These are phyloP conservation scores for Argentina anserina DNA, from an alignment of 306 rosid species.

Conservation along the genomic window DNA sequence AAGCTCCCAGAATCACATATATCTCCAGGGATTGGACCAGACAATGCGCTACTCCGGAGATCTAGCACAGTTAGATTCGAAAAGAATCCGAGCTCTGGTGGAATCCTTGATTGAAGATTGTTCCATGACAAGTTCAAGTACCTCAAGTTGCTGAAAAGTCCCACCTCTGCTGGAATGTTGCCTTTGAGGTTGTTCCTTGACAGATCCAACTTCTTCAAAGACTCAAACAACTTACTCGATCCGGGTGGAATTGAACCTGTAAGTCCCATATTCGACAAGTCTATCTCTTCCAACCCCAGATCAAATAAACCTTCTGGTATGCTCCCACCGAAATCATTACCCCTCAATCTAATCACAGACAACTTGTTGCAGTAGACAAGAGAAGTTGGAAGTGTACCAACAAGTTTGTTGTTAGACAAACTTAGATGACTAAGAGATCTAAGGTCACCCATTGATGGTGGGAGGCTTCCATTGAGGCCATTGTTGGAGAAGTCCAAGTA, in stretches of 20 bases:
- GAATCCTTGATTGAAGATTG: slow-evolving; percentile 59
- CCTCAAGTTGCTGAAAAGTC: slow-evolving; percentile 51
- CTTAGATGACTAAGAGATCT: slow-evolving; percentile 44
- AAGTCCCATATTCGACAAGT: slow-evolving; percentile 55
- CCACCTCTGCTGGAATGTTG: slow-evolving; percentile 62
- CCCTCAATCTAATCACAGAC: slow-evolving; percentile 41
- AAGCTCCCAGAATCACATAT: slow-evolving; percentile 75
- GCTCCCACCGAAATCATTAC: slow-evolving; percentile 58
- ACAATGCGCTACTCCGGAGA: slow-evolving; percentile 50
- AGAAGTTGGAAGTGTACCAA: slow-evolving; percentile 60
- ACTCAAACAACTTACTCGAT: slow-evolving; percentile 54
- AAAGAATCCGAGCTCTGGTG: slow-evolving; percentile 64
- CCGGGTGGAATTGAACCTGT: slow-evolving; percentile 61
- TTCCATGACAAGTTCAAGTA: slow-evolving; percentile 88
- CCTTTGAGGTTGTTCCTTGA: slow-evolving; percentile 65
- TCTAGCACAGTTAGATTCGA: slow-evolving; percentile 63
- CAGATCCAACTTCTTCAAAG: slow-evolving; percentile 51
- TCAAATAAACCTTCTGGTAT: slow-evolving; percentile 76
- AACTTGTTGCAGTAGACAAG: slow-evolving; percentile 47
- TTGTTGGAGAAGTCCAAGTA: slow-evolving; percentile 62
- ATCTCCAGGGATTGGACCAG: slow-evolving; percentile 64
- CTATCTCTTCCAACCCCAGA: slow-evolving; percentile 66
- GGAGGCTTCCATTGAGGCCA: slow-evolving; percentile 52
- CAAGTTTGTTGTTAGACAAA: slow-evolving; percentile 55
- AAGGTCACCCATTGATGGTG: slow-evolving; percentile 49